Conservation (phyloP, 192 early-diverging fungal species). For the Rhizophagus prolifer region DNA sequence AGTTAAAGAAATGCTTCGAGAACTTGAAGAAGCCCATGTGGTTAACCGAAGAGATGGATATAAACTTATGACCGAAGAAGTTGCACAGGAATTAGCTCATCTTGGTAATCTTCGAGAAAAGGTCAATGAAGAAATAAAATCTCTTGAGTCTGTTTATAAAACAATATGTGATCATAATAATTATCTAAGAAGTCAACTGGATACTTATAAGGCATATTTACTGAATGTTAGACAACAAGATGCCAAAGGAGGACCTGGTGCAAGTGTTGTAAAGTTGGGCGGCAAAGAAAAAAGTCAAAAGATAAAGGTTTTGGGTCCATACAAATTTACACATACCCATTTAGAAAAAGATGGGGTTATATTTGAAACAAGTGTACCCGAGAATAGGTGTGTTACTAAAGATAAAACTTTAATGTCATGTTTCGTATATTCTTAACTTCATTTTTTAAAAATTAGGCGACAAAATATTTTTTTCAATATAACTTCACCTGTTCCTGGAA, state of each 20-base stretch:
- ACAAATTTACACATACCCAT: constrained; percentile 82
- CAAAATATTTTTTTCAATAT: constrained; percentile 90
- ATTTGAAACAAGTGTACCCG: constrained; percentile 86
- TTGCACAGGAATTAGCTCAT: constrained; percentile 84
- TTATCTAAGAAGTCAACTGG: constrained; percentile 84
- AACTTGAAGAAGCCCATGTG: constrained; percentile 77
- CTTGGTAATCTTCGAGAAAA: constrained; percentile 89
- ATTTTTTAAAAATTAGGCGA: constrained; percentile 42
- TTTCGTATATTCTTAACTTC: neutral
- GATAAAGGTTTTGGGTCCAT: constrained; percentile 61
- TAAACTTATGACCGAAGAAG: constrained; percentile 83
- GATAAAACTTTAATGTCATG: neutral
- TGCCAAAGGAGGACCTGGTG: constrained; percentile 13
- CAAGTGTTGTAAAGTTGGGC: constrained; percentile 63
- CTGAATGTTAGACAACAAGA: constrained; percentile 87
- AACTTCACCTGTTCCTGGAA: constrained; percentile 81
- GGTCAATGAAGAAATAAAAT: constrained; percentile 75
- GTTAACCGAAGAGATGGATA: constrained; percentile 76
- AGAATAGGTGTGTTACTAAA: constrained; percentile 61
- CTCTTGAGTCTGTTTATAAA: constrained; percentile 82
- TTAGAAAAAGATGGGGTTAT: constrained; percentile 92
- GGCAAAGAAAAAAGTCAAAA: constrained; percentile 46
- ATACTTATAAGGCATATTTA: constrained; percentile 92
- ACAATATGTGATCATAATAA: constrained; percentile 95
- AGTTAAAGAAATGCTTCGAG: constrained; percentile 89